Evolutionary conservation across 257 asterid species (phyloP).

Genomic region (Rauvolfia tetraphylla): DNA sequence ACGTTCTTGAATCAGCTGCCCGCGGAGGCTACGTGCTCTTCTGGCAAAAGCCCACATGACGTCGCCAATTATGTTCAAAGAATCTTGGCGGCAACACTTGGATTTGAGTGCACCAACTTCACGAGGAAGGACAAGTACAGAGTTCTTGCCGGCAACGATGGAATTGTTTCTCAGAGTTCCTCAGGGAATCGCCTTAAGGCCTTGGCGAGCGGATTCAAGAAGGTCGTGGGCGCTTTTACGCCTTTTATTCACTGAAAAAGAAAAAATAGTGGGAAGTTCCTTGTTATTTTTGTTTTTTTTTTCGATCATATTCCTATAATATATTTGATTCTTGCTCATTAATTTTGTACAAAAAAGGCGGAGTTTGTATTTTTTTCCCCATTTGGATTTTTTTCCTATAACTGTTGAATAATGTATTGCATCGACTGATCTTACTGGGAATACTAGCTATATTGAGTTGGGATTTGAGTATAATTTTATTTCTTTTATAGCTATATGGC

Average conservation of each 20-base stretch:
- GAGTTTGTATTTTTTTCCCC: conserved; percentile 15
- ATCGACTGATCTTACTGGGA: background rate
- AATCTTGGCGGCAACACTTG: conserved; percentile 76
- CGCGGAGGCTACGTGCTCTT: conserved; percentile 73
- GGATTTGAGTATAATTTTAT: background rate
- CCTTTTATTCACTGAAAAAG: conserved; percentile 25
- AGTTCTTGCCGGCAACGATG: conserved; percentile 88
- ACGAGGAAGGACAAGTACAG: conserved; percentile 86
- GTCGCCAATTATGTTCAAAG: conserved; percentile 90
- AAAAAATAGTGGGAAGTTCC: background rate
- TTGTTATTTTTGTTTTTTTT: background rate
- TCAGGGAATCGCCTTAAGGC: conserved; percentile 15
- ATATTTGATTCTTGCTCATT: background rate
- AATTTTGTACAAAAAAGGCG: background rate
- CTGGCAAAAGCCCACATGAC: conserved; percentile 77
- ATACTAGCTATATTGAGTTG: background rate
- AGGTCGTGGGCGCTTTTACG: conserved; percentile 45
- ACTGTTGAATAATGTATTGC: conserved; percentile 21
- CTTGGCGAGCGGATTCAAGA: conserved; percentile 29
- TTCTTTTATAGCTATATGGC: background rate
- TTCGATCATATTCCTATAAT: background rate
- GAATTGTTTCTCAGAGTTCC: conserved; percentile 44
- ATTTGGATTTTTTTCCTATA: background rate
- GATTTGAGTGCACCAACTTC: conserved; percentile 85
- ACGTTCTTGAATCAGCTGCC: conserved; percentile 81